A percentile compares a stretch with the other conserved stretches of the same genome.
phyloP scores from a whole-genome alignment of 148 eudicot genomes.

The Amaranthus cruentus region DNA sequence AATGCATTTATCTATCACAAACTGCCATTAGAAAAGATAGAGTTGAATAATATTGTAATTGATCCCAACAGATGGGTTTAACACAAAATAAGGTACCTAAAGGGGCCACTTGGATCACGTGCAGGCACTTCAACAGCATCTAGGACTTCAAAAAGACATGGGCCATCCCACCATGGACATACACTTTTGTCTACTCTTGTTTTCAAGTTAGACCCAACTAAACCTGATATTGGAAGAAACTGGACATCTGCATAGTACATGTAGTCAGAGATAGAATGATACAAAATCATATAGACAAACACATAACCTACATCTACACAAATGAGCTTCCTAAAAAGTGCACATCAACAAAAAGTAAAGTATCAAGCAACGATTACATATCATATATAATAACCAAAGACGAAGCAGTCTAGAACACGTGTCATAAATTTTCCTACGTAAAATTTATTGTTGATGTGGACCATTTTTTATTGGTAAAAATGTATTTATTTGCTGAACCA shows the following conservation, averaged over 20 bases:
- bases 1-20: not conserved
- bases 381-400: too few species aligned
- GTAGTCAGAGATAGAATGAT: not conserved
- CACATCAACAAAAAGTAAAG: too few species aligned
- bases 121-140: constrained; percentile 71
- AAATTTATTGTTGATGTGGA: too few species aligned
- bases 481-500: too few species aligned
- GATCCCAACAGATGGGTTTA: not conserved
- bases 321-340: too few species aligned
- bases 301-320: not conserved
- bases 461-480: too few species aligned
- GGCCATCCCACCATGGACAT: constrained; percentile 92
- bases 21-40: not conserved
- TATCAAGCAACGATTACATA: too few species aligned
- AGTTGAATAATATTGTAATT: not conserved
- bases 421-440: too few species aligned
- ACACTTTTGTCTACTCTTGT: constrained; percentile 52
- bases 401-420: too few species aligned
- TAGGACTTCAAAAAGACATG: constrained; percentile 87
- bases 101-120: constrained; percentile 84
- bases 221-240: constrained; percentile 93
- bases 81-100: constrained; percentile 45
- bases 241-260: constrained; percentile 80
- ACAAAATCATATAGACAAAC: not conserved
- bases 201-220: constrained; percentile 67